phyloP scores from a whole-genome alignment of 768 basidiomycete genomes.

The Boletus barrowsii region DNA sequence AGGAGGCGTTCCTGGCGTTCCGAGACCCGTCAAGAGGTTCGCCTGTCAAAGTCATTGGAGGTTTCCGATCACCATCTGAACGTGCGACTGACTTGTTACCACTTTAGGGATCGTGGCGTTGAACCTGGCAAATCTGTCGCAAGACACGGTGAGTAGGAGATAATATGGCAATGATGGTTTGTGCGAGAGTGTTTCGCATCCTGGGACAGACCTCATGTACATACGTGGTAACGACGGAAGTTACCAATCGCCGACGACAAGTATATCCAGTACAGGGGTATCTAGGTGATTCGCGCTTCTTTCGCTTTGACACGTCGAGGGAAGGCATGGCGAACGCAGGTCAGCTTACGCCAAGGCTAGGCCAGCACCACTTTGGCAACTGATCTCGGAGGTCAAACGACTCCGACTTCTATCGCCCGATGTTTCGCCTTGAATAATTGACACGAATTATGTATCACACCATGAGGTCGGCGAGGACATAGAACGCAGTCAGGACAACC shows the following conservation, averaged over 20 bases:
- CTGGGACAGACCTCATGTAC: not conserved
- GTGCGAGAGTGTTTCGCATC: not conserved
- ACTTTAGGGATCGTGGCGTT: slow-evolving; percentile 1
- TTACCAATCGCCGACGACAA: slow-evolving; percentile 15
- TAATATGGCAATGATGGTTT: not conserved
- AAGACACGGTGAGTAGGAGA: not conserved
- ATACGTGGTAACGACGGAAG: slow-evolving; percentile 18
- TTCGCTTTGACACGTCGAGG: slow-evolving; percentile 8
- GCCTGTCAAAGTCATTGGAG: not conserved
- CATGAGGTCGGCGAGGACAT: too few relatives aligned
- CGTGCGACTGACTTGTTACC: slow-evolving; percentile 8
- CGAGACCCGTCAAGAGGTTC: not conserved
- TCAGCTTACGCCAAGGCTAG: not conserved
- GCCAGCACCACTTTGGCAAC: slow-evolving; percentile 2
- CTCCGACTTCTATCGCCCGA: slow-evolving; percentile 27
- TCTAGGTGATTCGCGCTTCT: not conserved
- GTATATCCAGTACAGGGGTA: not conserved
- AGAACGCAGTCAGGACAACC: too few relatives aligned
- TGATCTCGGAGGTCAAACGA: slow-evolving; percentile 19
- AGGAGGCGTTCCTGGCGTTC: not conserved
- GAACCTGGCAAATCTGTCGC: not conserved
- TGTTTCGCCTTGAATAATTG: not conserved
- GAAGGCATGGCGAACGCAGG: not conserved
- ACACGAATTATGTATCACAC: not conserved
- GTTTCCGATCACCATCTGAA: not conserved